These are phyloP conservation scores for Centaurea solstitialis DNA, from an alignment of 129 eudicot species.

Conservation along the genomic window DNA sequence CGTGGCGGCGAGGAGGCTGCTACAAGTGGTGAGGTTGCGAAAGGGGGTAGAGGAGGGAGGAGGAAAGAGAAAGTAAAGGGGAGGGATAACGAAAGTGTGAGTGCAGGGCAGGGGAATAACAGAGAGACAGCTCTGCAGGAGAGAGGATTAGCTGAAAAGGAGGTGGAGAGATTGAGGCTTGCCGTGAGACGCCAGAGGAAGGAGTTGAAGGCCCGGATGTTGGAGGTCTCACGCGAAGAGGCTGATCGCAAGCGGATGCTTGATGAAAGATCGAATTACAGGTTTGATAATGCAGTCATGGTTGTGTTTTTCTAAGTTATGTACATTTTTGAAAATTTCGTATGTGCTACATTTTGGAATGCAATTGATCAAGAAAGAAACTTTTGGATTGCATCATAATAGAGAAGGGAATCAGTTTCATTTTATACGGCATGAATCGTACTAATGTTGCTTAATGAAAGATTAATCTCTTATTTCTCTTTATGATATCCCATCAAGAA, in stretches of 20 bases:
- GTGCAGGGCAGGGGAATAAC: constrained; percentile 35
- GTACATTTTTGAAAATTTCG: neutral
- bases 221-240: constrained; percentile 89
- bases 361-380: neutral
- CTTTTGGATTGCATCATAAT: neutral
- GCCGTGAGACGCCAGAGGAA: constrained; percentile 74
- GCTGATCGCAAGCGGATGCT: constrained; percentile 91
- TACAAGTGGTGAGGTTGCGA: constrained; percentile 9
- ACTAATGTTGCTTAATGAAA: neutral
- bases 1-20: neutral
- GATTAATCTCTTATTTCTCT: neutral
- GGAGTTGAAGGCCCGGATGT: constrained; percentile 78
- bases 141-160: constrained; percentile 79
- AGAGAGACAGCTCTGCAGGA: constrained; percentile 73
- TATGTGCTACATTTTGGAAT: neutral
- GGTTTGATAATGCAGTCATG: constrained; percentile 41
- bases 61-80: constrained; percentile 46
- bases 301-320: neutral
- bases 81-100: neutral
- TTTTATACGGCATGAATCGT: neutral
- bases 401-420: neutral
- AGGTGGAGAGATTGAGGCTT: constrained; percentile 83
- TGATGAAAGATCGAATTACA: constrained; percentile 77
- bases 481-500: neutral
- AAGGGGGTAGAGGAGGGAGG: constrained; percentile 42